Percentiles rank a stretch among this genome's conserved stretches.
Conservation (phyloP, 2,329 filamentous ascomycete genomes). For the Epichloe sylvatica region DNA sequence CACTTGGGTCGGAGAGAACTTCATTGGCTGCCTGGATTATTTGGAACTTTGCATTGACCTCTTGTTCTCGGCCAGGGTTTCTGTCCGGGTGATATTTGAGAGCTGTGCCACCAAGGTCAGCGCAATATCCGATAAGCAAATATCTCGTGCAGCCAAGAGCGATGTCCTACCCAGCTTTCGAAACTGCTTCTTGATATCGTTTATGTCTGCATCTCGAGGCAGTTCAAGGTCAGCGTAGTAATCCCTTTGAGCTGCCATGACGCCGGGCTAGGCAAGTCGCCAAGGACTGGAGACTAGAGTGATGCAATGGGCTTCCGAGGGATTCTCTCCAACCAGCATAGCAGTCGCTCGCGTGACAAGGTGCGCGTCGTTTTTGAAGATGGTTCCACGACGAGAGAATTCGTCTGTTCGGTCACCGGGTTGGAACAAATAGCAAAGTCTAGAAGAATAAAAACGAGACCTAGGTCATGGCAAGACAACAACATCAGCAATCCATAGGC, state of each 20-base stretch:
- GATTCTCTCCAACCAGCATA: conserved; percentile 7
- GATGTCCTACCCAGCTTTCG: conserved; percentile 55
- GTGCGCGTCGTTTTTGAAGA: background rate
- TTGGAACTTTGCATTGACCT: conserved; percentile 72
- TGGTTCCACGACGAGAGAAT: background rate
- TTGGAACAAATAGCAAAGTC: background rate
- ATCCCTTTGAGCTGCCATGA: conserved; percentile 42
- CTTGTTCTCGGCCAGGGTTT: conserved; percentile 68
- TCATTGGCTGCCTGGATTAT: conserved; percentile 78
- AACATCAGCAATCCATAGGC: background rate
- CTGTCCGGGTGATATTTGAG: conserved; percentile 80
- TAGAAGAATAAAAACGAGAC: background rate
- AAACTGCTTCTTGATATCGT: conserved; percentile 77
- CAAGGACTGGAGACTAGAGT: background rate
- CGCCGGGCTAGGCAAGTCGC: conserved; percentile 4
- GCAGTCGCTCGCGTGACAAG: conserved; percentile 1
- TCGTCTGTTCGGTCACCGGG: background rate
- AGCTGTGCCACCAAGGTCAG: conserved; percentile 34
- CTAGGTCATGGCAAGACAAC: background rate
- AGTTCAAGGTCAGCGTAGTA: conserved; percentile 80
- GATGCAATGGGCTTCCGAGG: background rate
- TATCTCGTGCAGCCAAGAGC: background rate
- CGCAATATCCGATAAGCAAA: background rate
- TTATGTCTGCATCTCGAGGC: conserved; percentile 48
- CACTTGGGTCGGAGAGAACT: conserved; percentile 41